These are phyloP conservation scores for Myriosclerotinia curreyana DNA, from an alignment of 2,329 filamentous ascomycete species.

Conservation along the genomic window DNA sequence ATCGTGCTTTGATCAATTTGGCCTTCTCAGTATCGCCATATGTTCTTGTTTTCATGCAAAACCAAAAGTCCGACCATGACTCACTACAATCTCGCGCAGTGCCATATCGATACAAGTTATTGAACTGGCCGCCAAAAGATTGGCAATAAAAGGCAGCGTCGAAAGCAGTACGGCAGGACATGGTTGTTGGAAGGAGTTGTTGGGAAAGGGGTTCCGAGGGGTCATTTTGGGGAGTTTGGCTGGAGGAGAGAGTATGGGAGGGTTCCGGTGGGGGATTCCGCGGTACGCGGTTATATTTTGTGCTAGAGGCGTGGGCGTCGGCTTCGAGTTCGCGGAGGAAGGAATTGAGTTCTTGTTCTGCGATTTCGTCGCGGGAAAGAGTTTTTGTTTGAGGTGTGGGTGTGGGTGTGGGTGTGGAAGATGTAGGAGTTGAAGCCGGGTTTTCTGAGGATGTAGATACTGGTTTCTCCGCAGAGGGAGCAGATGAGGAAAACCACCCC, in stretches of 20 bases:
- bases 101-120: constrained; percentile 85
- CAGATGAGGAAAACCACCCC: constrained; percentile 60
- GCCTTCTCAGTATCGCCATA: constrained; percentile 59
- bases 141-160: constrained; percentile 94
- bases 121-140: constrained; percentile 86
- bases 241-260: not conserved
- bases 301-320: constrained; percentile 29
- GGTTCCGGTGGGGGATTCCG: constrained; percentile 24
- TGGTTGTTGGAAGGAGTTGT: constrained; percentile 70
- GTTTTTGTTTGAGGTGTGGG: constrained; percentile 21
- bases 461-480: constrained; percentile 28
- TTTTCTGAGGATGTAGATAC: not conserved
- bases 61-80: constrained; percentile 93
- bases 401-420: constrained; percentile 23
- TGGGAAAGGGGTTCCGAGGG: constrained; percentile 52
- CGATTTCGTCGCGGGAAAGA: constrained; percentile 35
- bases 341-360: constrained; percentile 39
- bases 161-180: constrained; percentile 89
- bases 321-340: constrained; percentile 40
- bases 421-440: constrained; percentile 23
- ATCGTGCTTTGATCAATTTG: constrained; percentile 42
- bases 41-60: constrained; percentile 84
- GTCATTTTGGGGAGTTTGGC: constrained; percentile 12
- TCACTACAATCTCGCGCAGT: constrained; percentile 72
- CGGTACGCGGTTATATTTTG: constrained; percentile 35